Evolutionary conservation across 2,329 filamentous ascomycete genomes (phyloP), one percentile per base, ranked within the genome.

Genomic region (Emmonsiellopsis sp.): DNA sequence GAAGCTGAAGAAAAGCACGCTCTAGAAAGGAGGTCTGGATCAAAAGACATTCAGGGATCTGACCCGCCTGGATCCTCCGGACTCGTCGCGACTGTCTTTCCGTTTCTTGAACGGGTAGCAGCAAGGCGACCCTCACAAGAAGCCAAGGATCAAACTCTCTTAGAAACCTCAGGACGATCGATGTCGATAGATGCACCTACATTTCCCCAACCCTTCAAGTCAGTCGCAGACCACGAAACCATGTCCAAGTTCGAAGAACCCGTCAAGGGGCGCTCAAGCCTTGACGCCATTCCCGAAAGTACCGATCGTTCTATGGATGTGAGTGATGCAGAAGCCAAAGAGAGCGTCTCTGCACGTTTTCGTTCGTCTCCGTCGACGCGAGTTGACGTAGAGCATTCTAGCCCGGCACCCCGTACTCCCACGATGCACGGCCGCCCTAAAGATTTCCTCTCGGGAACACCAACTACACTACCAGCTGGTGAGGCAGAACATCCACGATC

Each of bases 281-380:
- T 49, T 37, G 13, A 49, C 16, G 34, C 35, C n/a, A 41, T 40
- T 13, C 35, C 13, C 13, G 10, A 49, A 58, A 61, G 43, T 51
- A 55, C 45, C 50, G 59, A 47, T 52, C 57, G 61, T 61, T 47
- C 51, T 38, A 54, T 16, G 26, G 44, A 48, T 48, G 49, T 54
- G 20, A 47, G 43, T 38, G 46, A 51, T 46, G 68, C 73, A 16
- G 72, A 69, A 7, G 67, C 70, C 32, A 74, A 75, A 57, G 11
- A 49, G 71, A 77, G 54, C 69, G 71, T 54, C 72, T 75, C 76
- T 11, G 67, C 72, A 31, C 65, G 77, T 4, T 76, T 78, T 60
- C 65, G 72, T 52, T 70, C 72, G 34, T 70, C 73, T 10, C 72
- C 74, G 26, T 68, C 68, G 8, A 59, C 59, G n/a, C 57, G 60